These are phyloP conservation scores for Rhizoctonia solani DNA, from an alignment of 1,284 basidiomycete genomes.

Conservation along the genomic window DNA sequence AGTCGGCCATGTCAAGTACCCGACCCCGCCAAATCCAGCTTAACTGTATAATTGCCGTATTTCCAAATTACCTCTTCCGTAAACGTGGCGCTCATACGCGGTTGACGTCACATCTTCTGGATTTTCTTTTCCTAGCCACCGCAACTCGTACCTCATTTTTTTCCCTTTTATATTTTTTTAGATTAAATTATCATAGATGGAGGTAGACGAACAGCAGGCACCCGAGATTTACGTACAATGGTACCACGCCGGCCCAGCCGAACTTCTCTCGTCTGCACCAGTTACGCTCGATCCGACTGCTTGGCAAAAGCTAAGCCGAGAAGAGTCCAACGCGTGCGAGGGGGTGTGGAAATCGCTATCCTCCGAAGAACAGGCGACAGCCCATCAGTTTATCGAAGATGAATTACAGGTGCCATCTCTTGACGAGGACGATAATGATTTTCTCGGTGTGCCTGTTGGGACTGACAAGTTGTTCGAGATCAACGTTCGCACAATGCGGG, in stretches of 20 bases:
- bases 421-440: constrained; percentile 31
- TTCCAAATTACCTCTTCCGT: too few relatives aligned
- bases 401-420: constrained; percentile 31
- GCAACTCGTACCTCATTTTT: neutral
- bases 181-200: too few relatives aligned
- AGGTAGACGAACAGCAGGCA: neutral
- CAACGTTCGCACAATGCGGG: constrained; percentile 44
- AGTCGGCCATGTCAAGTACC: too few relatives aligned
- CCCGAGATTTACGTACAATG: constrained; percentile 35
- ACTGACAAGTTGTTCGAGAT: constrained; percentile 45
- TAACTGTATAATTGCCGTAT: too few relatives aligned
- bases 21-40: too few relatives aligned
- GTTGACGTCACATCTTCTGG: too few relatives aligned
- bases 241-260: constrained; percentile 38
- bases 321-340: constrained; percentile 42
- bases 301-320: constrained; percentile 42
- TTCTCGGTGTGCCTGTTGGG: constrained; percentile 41
- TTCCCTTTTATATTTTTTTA: neutral
- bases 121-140: too few relatives aligned
- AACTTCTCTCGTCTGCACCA: constrained; percentile 36
- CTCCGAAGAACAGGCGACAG: constrained; percentile 34
- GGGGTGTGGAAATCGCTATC: constrained; percentile 40
- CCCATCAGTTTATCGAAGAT: constrained; percentile 27
- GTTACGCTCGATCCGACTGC: constrained; percentile 34
- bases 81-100: too few relatives aligned